Conservation (phyloP, 129 eudicot species). For the Glebionis coronaria region DNA sequence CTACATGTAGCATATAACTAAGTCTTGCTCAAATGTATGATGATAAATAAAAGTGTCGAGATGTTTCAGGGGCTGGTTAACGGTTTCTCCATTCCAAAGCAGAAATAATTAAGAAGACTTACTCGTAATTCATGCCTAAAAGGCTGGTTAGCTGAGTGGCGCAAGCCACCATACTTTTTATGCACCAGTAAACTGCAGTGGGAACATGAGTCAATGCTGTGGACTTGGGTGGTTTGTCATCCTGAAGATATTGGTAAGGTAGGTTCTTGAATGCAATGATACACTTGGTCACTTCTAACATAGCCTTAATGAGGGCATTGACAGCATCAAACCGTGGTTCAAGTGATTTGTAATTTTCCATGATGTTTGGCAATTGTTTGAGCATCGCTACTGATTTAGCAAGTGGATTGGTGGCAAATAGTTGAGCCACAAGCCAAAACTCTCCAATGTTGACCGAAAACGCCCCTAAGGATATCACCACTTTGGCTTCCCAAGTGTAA, state of each 20-base stretch:
- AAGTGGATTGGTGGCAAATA: conserved; percentile 54
- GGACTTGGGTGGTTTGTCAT: conserved; percentile 63
- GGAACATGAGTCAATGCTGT: conserved; percentile 61
- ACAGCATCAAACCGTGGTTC: conserved; percentile 68
- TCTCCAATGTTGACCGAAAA: conserved; percentile 75
- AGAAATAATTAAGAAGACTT: conserved; percentile 24
- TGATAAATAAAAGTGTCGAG: background rate
- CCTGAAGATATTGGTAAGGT: conserved; percentile 61
- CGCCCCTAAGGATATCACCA: conserved; percentile 67
- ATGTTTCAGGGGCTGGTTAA: too few relatives aligned
- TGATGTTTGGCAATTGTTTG: conserved; percentile 63
- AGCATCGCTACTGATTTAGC: conserved; percentile 80
- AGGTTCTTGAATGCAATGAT: conserved; percentile 55
- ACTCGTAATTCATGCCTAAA: conserved; percentile 75
- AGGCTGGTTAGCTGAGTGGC: conserved; percentile 66
- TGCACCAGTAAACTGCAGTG: conserved; percentile 84
- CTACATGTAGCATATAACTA: conserved; percentile 34
- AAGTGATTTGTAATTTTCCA: conserved; percentile 52
- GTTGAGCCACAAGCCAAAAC: conserved; percentile 81
- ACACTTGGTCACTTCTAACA: conserved; percentile 71
- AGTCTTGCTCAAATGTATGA: background rate
- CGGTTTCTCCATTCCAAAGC: background rate
- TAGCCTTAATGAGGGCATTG: conserved; percentile 49
- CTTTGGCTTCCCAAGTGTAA: conserved; percentile 85
- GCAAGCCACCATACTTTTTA: conserved; percentile 79